Evolutionary conservation across 2,329 filamentous ascomycete genomes (phyloP).

Genomic region (Lanzia echinophila): DNA sequence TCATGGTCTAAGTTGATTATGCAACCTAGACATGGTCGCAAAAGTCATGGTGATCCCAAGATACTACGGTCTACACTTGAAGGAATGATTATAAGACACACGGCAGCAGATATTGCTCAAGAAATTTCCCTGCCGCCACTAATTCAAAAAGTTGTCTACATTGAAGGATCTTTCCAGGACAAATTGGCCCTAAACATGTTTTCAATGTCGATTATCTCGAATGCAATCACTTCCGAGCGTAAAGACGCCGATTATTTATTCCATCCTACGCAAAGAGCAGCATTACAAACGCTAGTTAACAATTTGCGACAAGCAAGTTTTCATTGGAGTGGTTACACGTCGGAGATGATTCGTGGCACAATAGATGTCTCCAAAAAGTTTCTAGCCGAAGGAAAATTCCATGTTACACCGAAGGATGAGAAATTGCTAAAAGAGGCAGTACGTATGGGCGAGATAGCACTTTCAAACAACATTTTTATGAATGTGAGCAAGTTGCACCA

Average conservation of each 20-base stretch:
- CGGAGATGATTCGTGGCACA: slow-evolving; percentile 54
- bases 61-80: slow-evolving; percentile 67
- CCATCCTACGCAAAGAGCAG: slow-evolving; percentile 63
- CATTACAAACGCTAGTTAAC: slow-evolving; percentile 60
- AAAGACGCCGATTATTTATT: slow-evolving; percentile 85
- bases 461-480: slow-evolving; percentile 55
- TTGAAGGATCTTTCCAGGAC: slow-evolving; percentile 81
- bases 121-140: slow-evolving; percentile 64
- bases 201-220: slow-evolving; percentile 74
- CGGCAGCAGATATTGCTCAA: slow-evolving; percentile 59
- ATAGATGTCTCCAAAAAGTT: slow-evolving; percentile 64
- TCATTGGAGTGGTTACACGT: slow-evolving; percentile 69
- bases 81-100: slow-evolving; percentile 75
- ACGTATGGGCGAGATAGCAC: slow-evolving; percentile 52
- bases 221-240: slow-evolving; percentile 81
- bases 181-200: slow-evolving; percentile 79
- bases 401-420: slow-evolving; percentile 55
- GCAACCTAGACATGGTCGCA: slow-evolving; percentile 45
- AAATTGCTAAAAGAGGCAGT: slow-evolving; percentile 57
- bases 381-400: slow-evolving; percentile 52
- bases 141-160: slow-evolving; percentile 61
- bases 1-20: slow-evolving; percentile 71
- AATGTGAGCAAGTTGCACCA: slow-evolving; percentile 67
- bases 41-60: slow-evolving; percentile 49
- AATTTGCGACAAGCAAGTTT: slow-evolving; percentile 82